Percentiles rank a stretch among this genome's conserved stretches.
These are phyloP conservation scores for Hyaloscypha variabilis DNA, from an alignment of 495 filamentous ascomycete genomes.

Conservation along the genomic window DNA sequence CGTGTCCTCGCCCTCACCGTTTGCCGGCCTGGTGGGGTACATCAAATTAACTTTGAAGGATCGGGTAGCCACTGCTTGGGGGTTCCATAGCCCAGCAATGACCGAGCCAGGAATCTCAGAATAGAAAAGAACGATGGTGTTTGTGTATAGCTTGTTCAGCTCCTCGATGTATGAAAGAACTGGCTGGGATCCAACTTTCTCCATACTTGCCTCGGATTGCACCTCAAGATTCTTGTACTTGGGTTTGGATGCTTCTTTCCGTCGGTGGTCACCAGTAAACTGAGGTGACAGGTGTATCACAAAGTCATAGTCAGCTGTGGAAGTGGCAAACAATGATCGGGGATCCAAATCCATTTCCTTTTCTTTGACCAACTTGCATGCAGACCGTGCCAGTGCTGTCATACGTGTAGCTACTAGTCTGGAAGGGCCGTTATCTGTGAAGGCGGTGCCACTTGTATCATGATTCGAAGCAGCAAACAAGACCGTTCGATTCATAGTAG, in stretches of 20 bases:
- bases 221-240: conserved; percentile 77
- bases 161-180: conserved; percentile 56
- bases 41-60: conserved; percentile 69
- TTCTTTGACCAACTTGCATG: conserved; percentile 60
- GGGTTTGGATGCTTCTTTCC: conserved; percentile 14
- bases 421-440: conserved; percentile 71
- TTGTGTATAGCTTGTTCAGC: conserved; percentile 60
- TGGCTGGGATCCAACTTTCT: conserved; percentile 51
- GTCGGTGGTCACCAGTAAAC: conserved; percentile 36
- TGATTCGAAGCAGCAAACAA: conserved; percentile 83
- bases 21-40: conserved; percentile 63
- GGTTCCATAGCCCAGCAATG: conserved; percentile 85
- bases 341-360: conserved; percentile 58
- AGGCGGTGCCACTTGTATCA: conserved; percentile 75
- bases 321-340: conserved; percentile 66
- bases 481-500: conserved; percentile 78
- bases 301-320: conserved; percentile 80
- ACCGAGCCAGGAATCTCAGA: conserved; percentile 55
- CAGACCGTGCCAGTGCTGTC: conserved; percentile 76
- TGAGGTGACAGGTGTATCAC: conserved; percentile 69
- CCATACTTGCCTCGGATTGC: conserved; percentile 33
- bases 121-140: conserved; percentile 74
- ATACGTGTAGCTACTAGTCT: conserved; percentile 87
- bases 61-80: conserved; percentile 49
- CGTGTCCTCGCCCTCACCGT: conserved; percentile 20